Evolutionary conservation across 139 green algal genomes (phyloP).

Genomic region (Chlamydomonas sp.): DNA sequence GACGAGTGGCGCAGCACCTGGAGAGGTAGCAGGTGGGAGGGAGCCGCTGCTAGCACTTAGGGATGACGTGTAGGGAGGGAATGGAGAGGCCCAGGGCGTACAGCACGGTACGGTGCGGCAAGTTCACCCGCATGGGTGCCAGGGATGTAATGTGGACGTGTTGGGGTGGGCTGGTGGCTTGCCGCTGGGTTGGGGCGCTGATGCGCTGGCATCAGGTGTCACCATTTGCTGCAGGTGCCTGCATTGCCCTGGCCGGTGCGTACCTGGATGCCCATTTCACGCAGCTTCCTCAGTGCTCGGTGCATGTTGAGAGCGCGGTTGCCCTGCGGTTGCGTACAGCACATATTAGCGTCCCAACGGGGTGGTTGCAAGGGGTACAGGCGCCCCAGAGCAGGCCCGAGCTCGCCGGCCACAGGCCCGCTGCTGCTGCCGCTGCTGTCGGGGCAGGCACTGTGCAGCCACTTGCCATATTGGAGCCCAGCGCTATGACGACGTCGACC

Average conservation of each 20-base stretch:
- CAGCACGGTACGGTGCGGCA: background rate
- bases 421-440: no score
- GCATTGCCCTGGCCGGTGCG: background rate
- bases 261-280: conserved; percentile 44
- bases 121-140: background rate
- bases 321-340: conserved; percentile 33
- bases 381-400: no score
- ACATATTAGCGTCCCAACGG: background rate
- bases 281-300: conserved; percentile 27
- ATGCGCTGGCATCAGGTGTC: background rate
- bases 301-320: conserved; percentile 43
- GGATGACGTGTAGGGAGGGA: background rate
- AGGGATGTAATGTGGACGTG: no score
- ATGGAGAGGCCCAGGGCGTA: background rate
- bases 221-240: background rate
- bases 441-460: no score
- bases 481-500: conserved; percentile 61
- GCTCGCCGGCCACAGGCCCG: no score
- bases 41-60: background rate
- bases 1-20: conserved; percentile 74
- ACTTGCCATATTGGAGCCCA: conserved; percentile 66
- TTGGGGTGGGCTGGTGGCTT: no score
- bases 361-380: background rate
- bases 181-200: no score
- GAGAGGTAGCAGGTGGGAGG: background rate